Base-by-base conservation (phyloP, 2,329 filamentous ascomycete genomes). In the Phialophora verrucosa region DNA sequence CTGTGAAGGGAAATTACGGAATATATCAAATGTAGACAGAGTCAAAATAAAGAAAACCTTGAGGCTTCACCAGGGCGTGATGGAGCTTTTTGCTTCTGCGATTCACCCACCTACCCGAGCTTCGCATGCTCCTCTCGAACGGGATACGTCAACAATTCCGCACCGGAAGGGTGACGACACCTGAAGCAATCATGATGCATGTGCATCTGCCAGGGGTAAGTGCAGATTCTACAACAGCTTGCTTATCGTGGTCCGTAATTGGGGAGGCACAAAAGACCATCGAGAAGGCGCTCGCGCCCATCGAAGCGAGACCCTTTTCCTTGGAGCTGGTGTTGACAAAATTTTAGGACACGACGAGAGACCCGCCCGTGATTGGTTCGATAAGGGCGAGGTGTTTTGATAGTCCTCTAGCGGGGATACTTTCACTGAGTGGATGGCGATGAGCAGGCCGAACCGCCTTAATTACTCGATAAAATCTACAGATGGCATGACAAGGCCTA, bases 281-380 rank as follows among this genome's bases (percentile, higher is more conserved):
- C 53, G 4, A 38, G 23, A 11, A 25, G 32, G 31, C 31, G 29
- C 47, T 51, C 47, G 32, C 50, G 29, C 14, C 29, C n/a, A 44
- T 54, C 59, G 58, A 51, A 65, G 61, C 63, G 54, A 65, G 31
- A 53, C 50, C 56, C 12, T 20, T 38, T 29, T 27, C 25, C 60
- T 42, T 59, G 25, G 54, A 63, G 59, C 11, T 44, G 59, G n/a
- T 53, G 59, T 61, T 61, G 59, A 61, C 59, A 51, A 61, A 61
- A 61, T 61, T 42, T 35, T 53, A 58, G 59, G 32, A 63, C 67
- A 62, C 32, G 29, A 44, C 20, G 54, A 38, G n/a, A 65, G 23
- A 12, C n/a, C 25, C 55, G 29, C 25, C 55, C 42, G 42, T 44
- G 25, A 70, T 70, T 70, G 68, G 68, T 31, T 64, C 68, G 68